Percentiles rank a stretch among this genome's conserved stretches.
Evolutionary conservation across 129 eudicot genomes (phyloP).

Genomic region (Solidago caesia): DNA sequence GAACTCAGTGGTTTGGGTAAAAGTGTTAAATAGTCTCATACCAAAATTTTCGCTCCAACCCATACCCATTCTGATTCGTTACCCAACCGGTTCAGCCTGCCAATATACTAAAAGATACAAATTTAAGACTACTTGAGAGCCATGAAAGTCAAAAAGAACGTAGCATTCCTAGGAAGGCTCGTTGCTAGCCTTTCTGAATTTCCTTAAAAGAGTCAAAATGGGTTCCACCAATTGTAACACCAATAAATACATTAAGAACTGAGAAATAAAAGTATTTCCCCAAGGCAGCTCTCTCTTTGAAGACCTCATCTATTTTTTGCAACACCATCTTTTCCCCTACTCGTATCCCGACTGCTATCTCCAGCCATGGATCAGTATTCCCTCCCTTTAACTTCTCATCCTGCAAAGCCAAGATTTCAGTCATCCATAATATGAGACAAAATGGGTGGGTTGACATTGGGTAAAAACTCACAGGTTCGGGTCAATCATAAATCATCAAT

Average conservation of each 20-base stretch:
- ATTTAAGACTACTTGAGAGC: conserved; percentile 77
- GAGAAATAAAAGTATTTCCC: conserved; percentile 88
- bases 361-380: conserved; percentile 47
- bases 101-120: neutral
- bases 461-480: neutral
- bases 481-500: no score
- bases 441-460: neutral
- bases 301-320: conserved; percentile 69
- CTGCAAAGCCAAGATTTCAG: conserved; percentile 31
- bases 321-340: conserved; percentile 84
- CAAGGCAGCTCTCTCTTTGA: conserved; percentile 76
- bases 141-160: conserved; percentile 88
- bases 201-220: conserved; percentile 55
- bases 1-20: no score
- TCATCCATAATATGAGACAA: neutral
- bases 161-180: conserved; percentile 86
- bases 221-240: conserved; percentile 72
- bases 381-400: conserved; percentile 77
- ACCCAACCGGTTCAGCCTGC: no score
- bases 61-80: no score
- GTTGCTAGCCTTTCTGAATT: conserved; percentile 50
- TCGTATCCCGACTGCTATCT: conserved; percentile 68
- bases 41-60: no score
- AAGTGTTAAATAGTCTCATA: no score
- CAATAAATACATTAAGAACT: conserved; percentile 81